phyloP scores from a whole-genome alignment of 2,329 filamentous ascomycete genomes.

The Penicillium sclerotigenum region DNA sequence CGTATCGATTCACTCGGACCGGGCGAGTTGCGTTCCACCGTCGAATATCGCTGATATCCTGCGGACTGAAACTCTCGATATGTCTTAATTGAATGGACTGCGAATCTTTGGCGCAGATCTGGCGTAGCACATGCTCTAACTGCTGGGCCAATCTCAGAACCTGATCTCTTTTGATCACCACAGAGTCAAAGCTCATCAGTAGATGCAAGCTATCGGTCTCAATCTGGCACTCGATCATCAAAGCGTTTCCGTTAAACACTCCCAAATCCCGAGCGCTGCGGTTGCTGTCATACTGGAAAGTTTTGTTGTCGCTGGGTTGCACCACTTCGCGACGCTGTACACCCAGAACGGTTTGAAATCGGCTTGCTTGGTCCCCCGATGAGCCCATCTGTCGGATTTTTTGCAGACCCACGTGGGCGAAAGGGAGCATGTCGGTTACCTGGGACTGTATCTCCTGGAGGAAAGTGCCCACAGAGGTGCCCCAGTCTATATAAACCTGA shows the following conservation, averaged over 20 bases:
- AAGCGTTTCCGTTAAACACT: not conserved
- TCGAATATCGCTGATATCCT: not conserved
- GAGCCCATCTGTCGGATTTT: not conserved
- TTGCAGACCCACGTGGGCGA: not conserved
- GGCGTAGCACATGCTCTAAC: not conserved
- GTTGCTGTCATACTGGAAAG: not conserved
- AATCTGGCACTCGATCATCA: not conserved
- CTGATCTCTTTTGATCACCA: not conserved
- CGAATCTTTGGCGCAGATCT: not conserved
- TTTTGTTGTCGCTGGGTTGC: not conserved
- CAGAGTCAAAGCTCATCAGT: not conserved
- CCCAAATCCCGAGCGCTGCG: not conserved
- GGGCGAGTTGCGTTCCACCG: not conserved
- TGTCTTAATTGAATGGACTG: too few species aligned
- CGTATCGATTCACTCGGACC: not conserved
- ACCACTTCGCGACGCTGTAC: not conserved
- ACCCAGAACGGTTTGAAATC: not conserved
- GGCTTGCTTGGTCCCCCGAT: not conserved
- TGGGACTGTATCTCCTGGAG: not conserved
- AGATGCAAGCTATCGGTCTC: not conserved
- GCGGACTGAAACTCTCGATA: not conserved
- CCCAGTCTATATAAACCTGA: not conserved
- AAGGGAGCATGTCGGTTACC: not conserved
- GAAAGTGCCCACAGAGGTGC: not conserved
- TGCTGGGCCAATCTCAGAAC: not conserved